Evolutionary conservation across 2,329 filamentous ascomycete species (phyloP), one percentile per base, ranked within the genome.

Genomic region (Chlorencoelia australis): DNA sequence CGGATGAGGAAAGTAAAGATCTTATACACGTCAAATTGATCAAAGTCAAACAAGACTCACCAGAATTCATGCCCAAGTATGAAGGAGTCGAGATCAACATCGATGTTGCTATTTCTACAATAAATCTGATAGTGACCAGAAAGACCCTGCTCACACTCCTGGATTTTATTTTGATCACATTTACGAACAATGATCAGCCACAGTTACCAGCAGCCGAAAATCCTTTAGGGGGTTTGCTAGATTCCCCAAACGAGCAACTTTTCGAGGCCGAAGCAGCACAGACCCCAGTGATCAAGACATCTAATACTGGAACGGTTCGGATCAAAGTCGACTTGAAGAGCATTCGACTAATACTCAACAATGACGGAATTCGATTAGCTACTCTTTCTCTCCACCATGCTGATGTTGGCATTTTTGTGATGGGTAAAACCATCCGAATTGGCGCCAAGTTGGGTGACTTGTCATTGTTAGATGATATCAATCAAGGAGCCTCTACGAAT

Each of bases 21-120:
- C 71, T 98, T 9, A 84, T 98, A 48, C 77, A 80, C 34, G 72
- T 98, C 50, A 94, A 89, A 53, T 94, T 94, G 52, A 71, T 86
- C 42, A 86, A 82, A 55, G 86, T 96, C 40, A 95, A 91, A 51
- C 80, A 75, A 20, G 76, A 86, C 33, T 96, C 91, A 2, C 93
- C 93, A 0, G 89, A 98, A 54, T 94, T 96, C 52, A 79, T 87
- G 68, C 76, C 82, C 1, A 80, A 86, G 2, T 96, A 94, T 49
- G 87, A 96, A 53, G 87, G 88, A 1, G 82, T 96, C 37, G 87
- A 93, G 45, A 95, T 82, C 18, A 95, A 98, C 50, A 71, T 99
- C 29, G 86, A 93, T 42, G 81, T 91, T 2, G 78, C 79, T 0
- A 79, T 99, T 9, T 95, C 91, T 0, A 98, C 91, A 0, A 94